Evolutionary conservation across 2,329 filamentous ascomycete species (phyloP), one percentile per base, ranked within the genome.

Genomic region (Fusarium virguliforme): DNA sequence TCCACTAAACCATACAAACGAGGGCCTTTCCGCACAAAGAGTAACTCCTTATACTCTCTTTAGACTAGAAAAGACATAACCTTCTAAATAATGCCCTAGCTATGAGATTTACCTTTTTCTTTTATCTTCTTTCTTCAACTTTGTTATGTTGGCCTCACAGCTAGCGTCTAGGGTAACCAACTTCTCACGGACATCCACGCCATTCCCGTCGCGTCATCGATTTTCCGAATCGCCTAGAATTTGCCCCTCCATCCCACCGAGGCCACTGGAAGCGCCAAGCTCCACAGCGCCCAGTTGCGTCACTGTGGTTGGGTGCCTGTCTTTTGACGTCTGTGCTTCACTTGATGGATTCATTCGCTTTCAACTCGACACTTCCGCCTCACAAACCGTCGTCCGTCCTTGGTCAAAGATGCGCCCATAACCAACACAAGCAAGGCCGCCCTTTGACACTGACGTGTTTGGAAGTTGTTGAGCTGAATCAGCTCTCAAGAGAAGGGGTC

Each of bases 231-330:
- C 9, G 24, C 58, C 69, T 59, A 15, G 66, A 64, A 57, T 46
- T 57, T 68, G 64, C 70, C 70, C 70, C 69, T 68, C 60, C 60
- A 62, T 46, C 30, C 54, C 26, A 30, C 53, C 37, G 22, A 53
- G 8, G 6, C 61, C 68, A 50, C 24, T 48, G 50, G 60, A 38
- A 26, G 13, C 60, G 32, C 70, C 58, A 64, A 70, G 51, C 64
- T 60, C 70, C 53, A 60, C 67, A 57, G 37, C 22, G 26, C 41
- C 43, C 56, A 55, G 71, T 79, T 79, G 78, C 78, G 78, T 79
- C 78, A 79, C 77, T 77, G 69, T 71, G 67, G 69, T 73, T 71
- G 73, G 76, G 76, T 78, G 77, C 75, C 77, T 78, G 69, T 71
- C 50, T 26, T 54, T 64, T 60, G 70, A 62, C 41, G 68, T 72